These are phyloP conservation scores for Calonectria pseudoreteaudii DNA, from an alignment of 2,329 filamentous ascomycete species.

Conservation along the genomic window DNA sequence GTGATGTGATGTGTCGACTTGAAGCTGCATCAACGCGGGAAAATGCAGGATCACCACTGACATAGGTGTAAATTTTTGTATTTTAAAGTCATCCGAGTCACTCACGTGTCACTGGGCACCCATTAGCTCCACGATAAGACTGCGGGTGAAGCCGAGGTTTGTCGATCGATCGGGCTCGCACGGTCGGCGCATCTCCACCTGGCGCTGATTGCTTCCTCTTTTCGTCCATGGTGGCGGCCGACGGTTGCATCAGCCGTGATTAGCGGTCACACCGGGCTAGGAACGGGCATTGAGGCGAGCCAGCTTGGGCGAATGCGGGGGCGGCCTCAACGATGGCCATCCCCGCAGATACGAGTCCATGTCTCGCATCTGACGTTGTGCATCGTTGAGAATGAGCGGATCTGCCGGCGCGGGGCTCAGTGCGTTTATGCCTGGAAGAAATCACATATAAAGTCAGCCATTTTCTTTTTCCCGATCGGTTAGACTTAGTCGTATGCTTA, in stretches of 20 bases:
- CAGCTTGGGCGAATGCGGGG: neutral
- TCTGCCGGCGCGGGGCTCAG: neutral
- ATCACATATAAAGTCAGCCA: neutral
- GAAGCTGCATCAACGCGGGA: neutral
- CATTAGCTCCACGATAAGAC: neutral
- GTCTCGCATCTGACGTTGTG: neutral
- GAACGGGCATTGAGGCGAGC: neutral
- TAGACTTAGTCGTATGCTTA: neutral
- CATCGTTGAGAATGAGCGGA: neutral
- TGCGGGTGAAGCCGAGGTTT: neutral
- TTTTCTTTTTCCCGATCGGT: too few relatives aligned
- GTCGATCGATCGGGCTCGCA: neutral
- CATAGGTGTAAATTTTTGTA: neutral
- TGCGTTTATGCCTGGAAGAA: neutral
- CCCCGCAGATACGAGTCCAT: neutral
- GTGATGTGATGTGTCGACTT: neutral
- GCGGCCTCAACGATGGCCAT: neutral
- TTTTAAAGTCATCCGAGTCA: rapidly evolving
- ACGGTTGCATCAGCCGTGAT: neutral
- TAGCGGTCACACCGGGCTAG: neutral
- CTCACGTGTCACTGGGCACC: neutral
- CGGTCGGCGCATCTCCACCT: neutral
- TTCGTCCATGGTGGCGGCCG: neutral
- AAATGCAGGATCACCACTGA: neutral
- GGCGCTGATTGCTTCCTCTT: neutral